Base-by-base conservation (phyloP, 2,329 filamentous ascomycete genomes). In the Fusarium sp. region DNA sequence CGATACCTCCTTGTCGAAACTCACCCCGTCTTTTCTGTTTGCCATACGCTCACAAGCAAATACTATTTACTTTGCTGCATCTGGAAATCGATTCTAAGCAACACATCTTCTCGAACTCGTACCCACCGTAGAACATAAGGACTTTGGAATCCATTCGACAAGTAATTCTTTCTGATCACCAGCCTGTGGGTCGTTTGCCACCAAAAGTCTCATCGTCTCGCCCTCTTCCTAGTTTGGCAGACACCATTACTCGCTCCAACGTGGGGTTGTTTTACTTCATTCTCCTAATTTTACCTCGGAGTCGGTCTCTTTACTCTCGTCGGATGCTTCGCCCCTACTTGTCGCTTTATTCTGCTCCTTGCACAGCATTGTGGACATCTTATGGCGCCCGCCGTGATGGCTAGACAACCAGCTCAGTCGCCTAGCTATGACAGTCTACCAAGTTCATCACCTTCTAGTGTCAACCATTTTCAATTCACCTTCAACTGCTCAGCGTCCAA, bases 391-490 rank as follows among this genome's bases (percentile, higher is more conserved):
- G 47, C 39, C 33, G 54, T 61, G 39, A 74, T 74, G 68, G 27
- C 62, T 39, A 64, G 46, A 49, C 65, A 55, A 43, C 58, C 46
- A 32, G 35, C 49, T 41, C 51, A 61, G 23, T 32, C 63, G 14
- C 59, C 50, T 48, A 61, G 54, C 43, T 49, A 57, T 41, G 56
- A 64, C 43, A 53, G 56, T 49, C 57, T 57, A 54, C 50, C 71
- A 10, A 32, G 22, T 46, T 62, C 65, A 39, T 67, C 71, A 23
- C 51, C 68, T 15, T 59, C 68, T 19, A 59, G 53, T 39, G 50
- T 72, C 27, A 63, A 65, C 32, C 65, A 66, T 37, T 78, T 75
- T 41, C 72, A 75, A 22, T 80, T 80, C 45, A 80, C 78, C 7
- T 80, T 80, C 57, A 71, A 67, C 39, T 70, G 69, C 46, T 68